These are phyloP conservation scores for Porpolomopsis calyptriformis DNA, from an alignment of 768 basidiomycete species.

Conservation along the genomic window DNA sequence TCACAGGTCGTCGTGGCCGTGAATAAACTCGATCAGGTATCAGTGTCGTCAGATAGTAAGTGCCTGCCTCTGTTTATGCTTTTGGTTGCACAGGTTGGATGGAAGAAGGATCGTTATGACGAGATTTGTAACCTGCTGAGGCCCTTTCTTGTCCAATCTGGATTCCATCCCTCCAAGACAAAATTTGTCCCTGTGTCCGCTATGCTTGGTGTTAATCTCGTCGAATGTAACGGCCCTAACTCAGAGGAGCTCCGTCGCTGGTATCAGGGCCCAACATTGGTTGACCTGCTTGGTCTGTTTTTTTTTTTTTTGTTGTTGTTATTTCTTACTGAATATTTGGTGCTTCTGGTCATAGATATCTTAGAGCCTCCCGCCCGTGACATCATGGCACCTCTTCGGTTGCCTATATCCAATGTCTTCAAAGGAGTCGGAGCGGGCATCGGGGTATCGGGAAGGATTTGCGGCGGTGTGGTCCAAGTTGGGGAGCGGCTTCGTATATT, in stretches of 20 bases:
- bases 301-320: neutral
- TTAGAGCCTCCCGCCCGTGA: slow-evolving; percentile 75
- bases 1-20: slow-evolving; percentile 84
- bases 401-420: slow-evolving; percentile 94
- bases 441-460: slow-evolving; percentile 74
- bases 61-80: neutral
- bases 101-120: slow-evolving; percentile 75
- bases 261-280: slow-evolving; percentile 81
- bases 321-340: neutral
- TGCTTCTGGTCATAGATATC: slow-evolving; percentile 39
- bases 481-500: slow-evolving; percentile 80
- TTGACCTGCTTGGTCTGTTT: slow-evolving; percentile 64
- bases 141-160: slow-evolving; percentile 80
- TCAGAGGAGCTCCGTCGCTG: slow-evolving; percentile 46
- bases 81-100: slow-evolving; percentile 55
- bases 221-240: slow-evolving; percentile 36
- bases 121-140: slow-evolving; percentile 67
- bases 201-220: slow-evolving; percentile 80
- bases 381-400: slow-evolving; percentile 63
- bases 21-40: slow-evolving; percentile 89
- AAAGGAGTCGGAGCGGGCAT: slow-evolving; percentile 73
- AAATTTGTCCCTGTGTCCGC: slow-evolving; percentile 85
- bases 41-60: slow-evolving; percentile 11
- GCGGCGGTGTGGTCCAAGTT: slow-evolving; percentile 82
- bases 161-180: slow-evolving; percentile 71